Base-by-base conservation (phyloP, 176 grass and related monocot species). In the Oryza brachyantha region DNA sequence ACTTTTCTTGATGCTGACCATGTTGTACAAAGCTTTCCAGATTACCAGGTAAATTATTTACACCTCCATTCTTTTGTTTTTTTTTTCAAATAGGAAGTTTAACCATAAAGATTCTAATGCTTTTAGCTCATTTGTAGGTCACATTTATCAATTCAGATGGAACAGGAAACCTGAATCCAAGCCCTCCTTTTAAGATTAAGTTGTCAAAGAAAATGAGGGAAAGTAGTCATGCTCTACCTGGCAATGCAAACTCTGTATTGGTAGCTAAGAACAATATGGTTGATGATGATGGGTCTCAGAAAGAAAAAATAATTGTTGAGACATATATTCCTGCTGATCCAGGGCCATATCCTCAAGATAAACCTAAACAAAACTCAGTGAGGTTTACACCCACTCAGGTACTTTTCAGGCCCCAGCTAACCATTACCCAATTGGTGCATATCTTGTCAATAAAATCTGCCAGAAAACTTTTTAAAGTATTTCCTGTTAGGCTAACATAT, bases 381-480 rank as follows among this genome's bases (percentile, higher is more conserved):
- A 89, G 88, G 80, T 99, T 99, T 86, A 99, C 96, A 75, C 78
- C 96, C 29, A 95, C 92, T 74, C 96, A 99, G 92, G 92, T 99
- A 95, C n/a, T 74, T 31, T 26, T 71, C 61, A 68, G 73, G 5
- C 59, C 58, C 76, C 21, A 54, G 79, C 75, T 55, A 69, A 68
- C 12, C 16, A 66, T 41, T 21, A 73, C 29, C 26, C 68, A 64
- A 10, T 62, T 75, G 61, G 13, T 63, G 63, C 54, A 57, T 64
- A 46, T 82, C 36, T 13, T 82, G 16, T 14, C 21, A 65, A 61
- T 17, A 29, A 59, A 79, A 17, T 2, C 38, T 67, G 45, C 9
- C 0, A 68, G 63, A 32, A 35, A 63, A 74, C n/a, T 21, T 75
- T 75, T 84, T 52, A 41, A 60, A 75, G 38, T 69, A 74, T 63